Conservation (phyloP, 345 rosid genomes). For the Eucalyptus rudis region DNA sequence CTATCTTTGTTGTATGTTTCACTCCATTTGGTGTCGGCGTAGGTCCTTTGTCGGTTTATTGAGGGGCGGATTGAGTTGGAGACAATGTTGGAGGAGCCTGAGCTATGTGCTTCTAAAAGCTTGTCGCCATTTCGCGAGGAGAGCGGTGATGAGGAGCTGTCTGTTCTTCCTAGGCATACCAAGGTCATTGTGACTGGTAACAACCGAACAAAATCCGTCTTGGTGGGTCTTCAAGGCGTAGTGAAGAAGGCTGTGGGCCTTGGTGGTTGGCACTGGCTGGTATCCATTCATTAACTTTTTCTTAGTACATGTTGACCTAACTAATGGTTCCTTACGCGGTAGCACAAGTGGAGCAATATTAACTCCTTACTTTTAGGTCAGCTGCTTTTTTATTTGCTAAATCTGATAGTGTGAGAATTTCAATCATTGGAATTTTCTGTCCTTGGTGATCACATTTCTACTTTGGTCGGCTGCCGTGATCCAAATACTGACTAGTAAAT, state of each 20-base stretch:
- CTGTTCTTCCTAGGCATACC: slow-evolving; percentile 60
- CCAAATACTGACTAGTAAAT: background rate
- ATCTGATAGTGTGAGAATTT: background rate
- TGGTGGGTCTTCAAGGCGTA: slow-evolving; percentile 65
- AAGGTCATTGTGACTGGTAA: slow-evolving; percentile 61
- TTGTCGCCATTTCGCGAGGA: slow-evolving; percentile 44
- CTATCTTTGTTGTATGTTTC: background rate
- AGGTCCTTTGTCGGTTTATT: background rate
- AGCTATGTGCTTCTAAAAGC: slow-evolving; percentile 22
- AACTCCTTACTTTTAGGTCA: background rate
- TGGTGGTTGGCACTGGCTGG: slow-evolving; percentile 85
- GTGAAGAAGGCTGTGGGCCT: slow-evolving; percentile 72
- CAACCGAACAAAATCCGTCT: slow-evolving; percentile 53
- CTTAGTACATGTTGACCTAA: background rate
- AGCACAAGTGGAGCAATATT: background rate
- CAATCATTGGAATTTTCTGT: background rate
- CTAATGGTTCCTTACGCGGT: background rate
- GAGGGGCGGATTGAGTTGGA: background rate
- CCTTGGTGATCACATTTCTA: background rate
- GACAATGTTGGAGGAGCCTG: slow-evolving; percentile 22
- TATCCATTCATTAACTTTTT: background rate
- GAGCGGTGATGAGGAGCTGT: slow-evolving; percentile 55
- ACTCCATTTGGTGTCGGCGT: background rate
- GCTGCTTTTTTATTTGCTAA: background rate
- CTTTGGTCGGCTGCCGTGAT: background rate